Percentiles rank a stretch among this genome's conserved stretches.
phyloP scores from a whole-genome alignment of 441 rosid genomes.

The Dalechampia spathulata region DNA sequence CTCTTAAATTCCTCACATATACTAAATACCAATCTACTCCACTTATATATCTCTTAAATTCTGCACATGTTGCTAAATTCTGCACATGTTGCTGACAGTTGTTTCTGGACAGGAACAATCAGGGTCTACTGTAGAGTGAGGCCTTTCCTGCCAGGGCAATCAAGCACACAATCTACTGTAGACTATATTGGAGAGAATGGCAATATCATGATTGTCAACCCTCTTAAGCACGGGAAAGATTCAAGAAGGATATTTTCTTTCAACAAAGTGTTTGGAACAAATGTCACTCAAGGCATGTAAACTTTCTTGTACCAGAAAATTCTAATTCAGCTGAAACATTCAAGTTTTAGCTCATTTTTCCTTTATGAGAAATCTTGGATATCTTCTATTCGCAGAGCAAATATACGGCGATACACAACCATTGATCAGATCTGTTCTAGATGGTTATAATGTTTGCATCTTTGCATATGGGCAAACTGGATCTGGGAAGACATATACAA shows the following conservation, averaged over 20 bases:
- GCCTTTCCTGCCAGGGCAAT: constrained; percentile 67
- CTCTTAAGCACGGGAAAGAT: constrained; percentile 79
- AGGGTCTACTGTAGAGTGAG: constrained; percentile 86
- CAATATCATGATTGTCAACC: constrained; percentile 80
- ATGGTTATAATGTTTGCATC: constrained; percentile 89
- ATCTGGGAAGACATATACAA: constrained; percentile 92
- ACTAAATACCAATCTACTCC: no score
- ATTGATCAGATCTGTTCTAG: constrained; percentile 74
- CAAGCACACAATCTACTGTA: constrained; percentile 53
- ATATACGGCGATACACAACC: constrained; percentile 74
- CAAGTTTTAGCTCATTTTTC: constrained; percentile 5
- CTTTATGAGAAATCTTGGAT: background rate
- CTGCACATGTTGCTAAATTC: no score
- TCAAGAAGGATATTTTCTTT: constrained; percentile 74
- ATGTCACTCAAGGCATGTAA: constrained; percentile 61
- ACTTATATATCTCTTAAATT: no score
- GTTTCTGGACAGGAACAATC: constrained; percentile 55
- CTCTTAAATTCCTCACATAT: no score
- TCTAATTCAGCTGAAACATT: background rate
- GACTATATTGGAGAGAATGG: constrained; percentile 94
- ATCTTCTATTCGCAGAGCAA: constrained; percentile 46
- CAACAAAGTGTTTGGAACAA: constrained; percentile 73
- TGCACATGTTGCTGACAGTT: background rate
- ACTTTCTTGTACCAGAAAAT: background rate
- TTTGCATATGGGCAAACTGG: constrained; percentile 99